A percentile compares a stretch with the other conserved stretches of the same genome.
Evolutionary conservation across 2,329 filamentous ascomycete genomes (phyloP).

Genomic region (Fusarium ramigenum): DNA sequence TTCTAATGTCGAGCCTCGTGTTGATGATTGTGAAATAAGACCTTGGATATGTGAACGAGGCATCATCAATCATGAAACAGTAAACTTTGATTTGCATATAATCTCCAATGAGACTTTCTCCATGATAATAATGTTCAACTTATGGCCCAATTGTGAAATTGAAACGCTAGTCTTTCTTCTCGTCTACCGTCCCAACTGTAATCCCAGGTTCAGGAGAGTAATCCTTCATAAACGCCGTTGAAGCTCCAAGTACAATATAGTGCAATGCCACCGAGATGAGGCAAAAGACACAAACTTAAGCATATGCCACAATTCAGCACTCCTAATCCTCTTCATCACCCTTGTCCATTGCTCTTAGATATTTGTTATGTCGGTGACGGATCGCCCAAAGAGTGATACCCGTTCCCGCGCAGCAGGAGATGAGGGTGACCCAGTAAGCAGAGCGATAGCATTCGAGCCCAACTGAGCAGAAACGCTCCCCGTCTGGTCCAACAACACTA

Average conservation of each 20-base stretch:
- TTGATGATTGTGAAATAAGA: slow-evolving; percentile 10
- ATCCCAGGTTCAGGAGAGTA: not conserved
- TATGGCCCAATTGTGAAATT: not conserved
- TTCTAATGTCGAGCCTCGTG: slow-evolving; percentile 24
- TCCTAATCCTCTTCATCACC: slow-evolving; percentile 51
- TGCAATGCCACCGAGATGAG: not conserved
- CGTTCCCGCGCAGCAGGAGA: slow-evolving; percentile 75
- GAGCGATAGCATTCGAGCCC: slow-evolving; percentile 82
- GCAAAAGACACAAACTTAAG: not conserved
- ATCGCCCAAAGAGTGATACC: slow-evolving; percentile 77
- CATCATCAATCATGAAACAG: slow-evolving; percentile 3
- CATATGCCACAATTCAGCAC: not conserved
- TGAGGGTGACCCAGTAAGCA: slow-evolving; percentile 83
- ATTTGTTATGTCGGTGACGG: slow-evolving; percentile 60
- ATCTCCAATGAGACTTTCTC: slow-evolving; percentile 26
- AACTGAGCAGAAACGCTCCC: slow-evolving; percentile 78
- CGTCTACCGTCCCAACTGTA: slow-evolving; percentile 1
- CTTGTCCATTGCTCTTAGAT: slow-evolving; percentile 51
- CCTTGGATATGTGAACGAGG: slow-evolving; percentile 20
- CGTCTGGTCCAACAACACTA: slow-evolving; percentile 72
- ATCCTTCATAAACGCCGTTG: slow-evolving; percentile 9
- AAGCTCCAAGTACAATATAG: not conserved
- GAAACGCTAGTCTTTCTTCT: not conserved
- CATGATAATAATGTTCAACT: not conserved
- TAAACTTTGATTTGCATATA: slow-evolving; percentile 28